These are phyloP conservation scores for Daldinia decipiens DNA, from an alignment of 495 filamentous ascomycete genomes.

Conservation along the genomic window DNA sequence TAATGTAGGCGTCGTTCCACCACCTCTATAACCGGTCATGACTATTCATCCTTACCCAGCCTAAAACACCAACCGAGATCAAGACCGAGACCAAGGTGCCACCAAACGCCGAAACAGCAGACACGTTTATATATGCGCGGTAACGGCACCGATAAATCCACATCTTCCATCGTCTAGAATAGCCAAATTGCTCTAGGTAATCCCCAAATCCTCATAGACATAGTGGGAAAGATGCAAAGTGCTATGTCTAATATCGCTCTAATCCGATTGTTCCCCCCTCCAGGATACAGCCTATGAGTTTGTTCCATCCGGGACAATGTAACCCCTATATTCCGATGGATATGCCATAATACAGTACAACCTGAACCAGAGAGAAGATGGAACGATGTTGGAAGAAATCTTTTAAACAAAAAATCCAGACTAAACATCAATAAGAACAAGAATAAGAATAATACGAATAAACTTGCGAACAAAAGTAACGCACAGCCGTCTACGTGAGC, in stretches of 20 bases:
- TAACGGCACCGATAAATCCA: not conserved
- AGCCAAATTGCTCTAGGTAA: not conserved
- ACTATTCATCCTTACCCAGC: conserved; percentile 2
- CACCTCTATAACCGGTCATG: conserved; percentile 9
- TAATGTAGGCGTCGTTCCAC: not conserved
- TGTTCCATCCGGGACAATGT: not conserved
- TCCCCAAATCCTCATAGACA: conserved; percentile 16
- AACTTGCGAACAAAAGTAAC: not conserved
- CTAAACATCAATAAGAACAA: not conserved
- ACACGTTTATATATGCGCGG: not conserved
- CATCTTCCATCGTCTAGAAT: conserved; percentile 11
- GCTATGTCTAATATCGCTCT: conserved; percentile 21
- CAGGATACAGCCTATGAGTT: not conserved
- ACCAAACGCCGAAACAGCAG: conserved; percentile 12
- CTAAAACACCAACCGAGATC: conserved; percentile 3
- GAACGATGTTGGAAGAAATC: not conserved
- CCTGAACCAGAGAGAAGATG: not conserved
- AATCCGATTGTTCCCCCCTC: not conserved
- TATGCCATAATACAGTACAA: not conserved
- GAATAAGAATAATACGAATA: not conserved
- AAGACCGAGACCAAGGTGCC: not conserved
- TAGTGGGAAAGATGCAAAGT: conserved; percentile 6
- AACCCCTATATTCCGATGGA: not conserved
- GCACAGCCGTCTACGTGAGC: not conserved
- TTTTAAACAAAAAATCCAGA: not conserved